phyloP scores from a whole-genome alignment of 116 monocot species.

The Cymodocea nodosa region DNA sequence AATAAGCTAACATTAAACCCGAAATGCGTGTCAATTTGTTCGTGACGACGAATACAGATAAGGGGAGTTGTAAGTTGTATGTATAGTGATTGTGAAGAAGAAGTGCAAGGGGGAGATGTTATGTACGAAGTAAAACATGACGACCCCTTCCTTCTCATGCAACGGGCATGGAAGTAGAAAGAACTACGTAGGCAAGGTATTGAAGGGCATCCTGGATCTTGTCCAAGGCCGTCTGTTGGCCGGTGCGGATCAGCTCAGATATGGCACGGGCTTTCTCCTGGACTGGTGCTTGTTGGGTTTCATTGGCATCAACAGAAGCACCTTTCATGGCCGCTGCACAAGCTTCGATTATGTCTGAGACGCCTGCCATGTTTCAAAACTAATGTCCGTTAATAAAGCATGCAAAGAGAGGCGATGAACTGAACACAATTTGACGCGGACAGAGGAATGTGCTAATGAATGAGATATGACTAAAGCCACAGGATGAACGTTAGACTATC shows the following conservation, averaged over 20 bases:
- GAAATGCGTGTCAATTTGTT: no score
- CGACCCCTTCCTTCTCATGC: slow-evolving; percentile 23
- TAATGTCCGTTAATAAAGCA: background rate
- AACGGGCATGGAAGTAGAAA: slow-evolving; percentile 72
- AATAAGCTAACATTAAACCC: no score
- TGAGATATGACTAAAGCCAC: no score
- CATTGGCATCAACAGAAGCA: slow-evolving; percentile 14
- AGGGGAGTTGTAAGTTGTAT: background rate
- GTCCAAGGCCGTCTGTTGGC: slow-evolving; percentile 41
- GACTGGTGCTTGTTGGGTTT: slow-evolving; percentile 22
- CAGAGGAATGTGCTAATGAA: no score
- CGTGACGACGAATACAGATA: no score
- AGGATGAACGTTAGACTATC: no score
- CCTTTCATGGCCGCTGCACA: slow-evolving; percentile 39
- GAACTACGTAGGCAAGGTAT: slow-evolving; percentile 60
- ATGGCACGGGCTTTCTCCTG: slow-evolving; percentile 63
- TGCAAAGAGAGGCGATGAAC: background rate
- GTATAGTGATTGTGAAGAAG: no score
- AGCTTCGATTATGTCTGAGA: slow-evolving; percentile 76
- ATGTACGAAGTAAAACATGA: background rate
- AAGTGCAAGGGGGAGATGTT: no score
- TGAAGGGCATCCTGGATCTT: slow-evolving; percentile 87
- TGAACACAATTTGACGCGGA: no score
- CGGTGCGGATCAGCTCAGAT: slow-evolving; percentile 37
- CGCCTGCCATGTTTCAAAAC: slow-evolving; percentile 20